phyloP scores from a whole-genome alignment of 495 filamentous ascomycete genomes.

The Neurospora tetraspora region DNA sequence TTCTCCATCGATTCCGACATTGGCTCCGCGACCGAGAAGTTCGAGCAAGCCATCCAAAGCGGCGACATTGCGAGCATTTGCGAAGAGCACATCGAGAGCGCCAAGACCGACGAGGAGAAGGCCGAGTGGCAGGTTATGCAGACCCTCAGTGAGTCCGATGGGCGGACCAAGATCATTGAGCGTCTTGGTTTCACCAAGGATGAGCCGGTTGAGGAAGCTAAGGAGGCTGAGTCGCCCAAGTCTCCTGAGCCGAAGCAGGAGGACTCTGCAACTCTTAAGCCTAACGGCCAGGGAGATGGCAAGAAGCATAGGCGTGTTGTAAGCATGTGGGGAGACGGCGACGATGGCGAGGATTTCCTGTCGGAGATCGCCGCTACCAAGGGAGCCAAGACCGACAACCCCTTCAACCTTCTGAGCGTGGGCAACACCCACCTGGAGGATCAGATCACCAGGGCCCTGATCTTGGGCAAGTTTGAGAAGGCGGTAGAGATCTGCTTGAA shows the following conservation, averaged over 20 bases:
- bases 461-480: constrained; percentile 83
- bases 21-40: constrained; percentile 71
- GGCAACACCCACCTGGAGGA: constrained; percentile 73
- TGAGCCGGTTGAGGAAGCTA: constrained; percentile 29
- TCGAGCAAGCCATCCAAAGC: constrained; percentile 70
- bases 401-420: constrained; percentile 60
- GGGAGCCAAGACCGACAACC: constrained; percentile 42
- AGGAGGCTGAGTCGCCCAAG: constrained; percentile 1
- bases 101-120: constrained; percentile 80
- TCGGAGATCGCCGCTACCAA: constrained; percentile 54
- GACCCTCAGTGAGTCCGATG: constrained; percentile 72
- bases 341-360: constrained; percentile 74
- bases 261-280: constrained; percentile 28
- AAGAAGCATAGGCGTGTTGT: constrained; percentile 30
- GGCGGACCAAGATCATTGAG: constrained; percentile 68
- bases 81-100: constrained; percentile 60
- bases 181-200: constrained; percentile 75
- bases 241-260: constrained; percentile 24
- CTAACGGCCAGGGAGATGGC: constrained; percentile 22
- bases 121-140: constrained; percentile 91
- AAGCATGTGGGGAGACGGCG: constrained; percentile 48
- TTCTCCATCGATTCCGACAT: constrained; percentile 86
- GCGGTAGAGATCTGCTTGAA: constrained; percentile 81
- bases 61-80: constrained; percentile 74
- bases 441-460: constrained; percentile 74